phyloP scores from a whole-genome alignment of 768 basidiomycete species.

The Pleurotus djamor region DNA sequence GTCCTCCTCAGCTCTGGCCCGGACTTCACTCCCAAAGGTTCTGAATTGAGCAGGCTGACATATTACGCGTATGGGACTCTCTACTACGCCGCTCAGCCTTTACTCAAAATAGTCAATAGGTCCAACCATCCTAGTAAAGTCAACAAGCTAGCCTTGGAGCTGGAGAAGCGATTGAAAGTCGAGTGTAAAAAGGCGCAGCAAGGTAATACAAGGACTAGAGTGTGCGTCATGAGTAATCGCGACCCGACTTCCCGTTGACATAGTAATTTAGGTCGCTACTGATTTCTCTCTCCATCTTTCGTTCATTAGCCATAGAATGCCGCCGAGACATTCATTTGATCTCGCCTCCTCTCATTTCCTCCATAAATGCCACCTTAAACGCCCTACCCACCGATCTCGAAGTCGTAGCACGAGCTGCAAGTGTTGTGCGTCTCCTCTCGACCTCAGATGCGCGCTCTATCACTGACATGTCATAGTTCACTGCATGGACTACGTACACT shows the following conservation, averaged over 20 bases:
- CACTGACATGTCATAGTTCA: no score
- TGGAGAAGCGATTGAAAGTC: slow-evolving; percentile 68
- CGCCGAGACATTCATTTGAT: slow-evolving; percentile 77
- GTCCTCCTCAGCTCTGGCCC: slow-evolving; percentile 73
- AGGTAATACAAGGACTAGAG: slow-evolving; percentile 76
- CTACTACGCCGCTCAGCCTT: neutral
- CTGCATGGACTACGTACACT: slow-evolving; percentile 90
- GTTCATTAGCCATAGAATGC: slow-evolving; percentile 83
- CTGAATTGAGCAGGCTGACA: slow-evolving; percentile 81
- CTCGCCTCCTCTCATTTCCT: slow-evolving; percentile 65
- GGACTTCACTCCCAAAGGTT: slow-evolving; percentile 76
- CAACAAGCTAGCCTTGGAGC: slow-evolving; percentile 69
- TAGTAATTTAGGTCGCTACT: slow-evolving; percentile 59
- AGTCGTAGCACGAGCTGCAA: slow-evolving; percentile 74
- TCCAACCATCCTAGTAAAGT: slow-evolving; percentile 82
- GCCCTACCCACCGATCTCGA: slow-evolving; percentile 67
- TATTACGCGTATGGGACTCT: slow-evolving; percentile 64
- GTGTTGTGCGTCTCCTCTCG: slow-evolving; percentile 79
- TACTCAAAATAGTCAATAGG: slow-evolving; percentile 20
- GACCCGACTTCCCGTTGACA: neutral
- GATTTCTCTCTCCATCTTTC: slow-evolving; percentile 80
- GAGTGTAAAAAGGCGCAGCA: slow-evolving; percentile 69
- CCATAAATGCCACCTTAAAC: slow-evolving; percentile 55
- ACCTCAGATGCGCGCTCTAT: no score
- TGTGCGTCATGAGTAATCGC: no score